These are phyloP conservation scores for Lagenidium giganteum DNA, from an alignment of 352 stramenopile species.

Conservation along the genomic window DNA sequence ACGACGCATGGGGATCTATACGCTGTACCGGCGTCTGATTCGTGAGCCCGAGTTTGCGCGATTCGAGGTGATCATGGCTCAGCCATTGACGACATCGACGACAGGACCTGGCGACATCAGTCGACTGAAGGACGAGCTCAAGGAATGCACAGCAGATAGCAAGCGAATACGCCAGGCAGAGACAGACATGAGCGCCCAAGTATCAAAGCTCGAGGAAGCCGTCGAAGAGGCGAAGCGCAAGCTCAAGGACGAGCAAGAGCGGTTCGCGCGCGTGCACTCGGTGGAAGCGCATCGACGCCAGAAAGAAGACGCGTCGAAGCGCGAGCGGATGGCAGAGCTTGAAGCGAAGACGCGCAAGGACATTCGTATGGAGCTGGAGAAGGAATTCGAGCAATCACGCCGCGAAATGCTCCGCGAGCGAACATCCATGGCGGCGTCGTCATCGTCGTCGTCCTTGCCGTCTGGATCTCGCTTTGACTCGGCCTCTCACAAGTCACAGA, in stretches of 20 bases:
- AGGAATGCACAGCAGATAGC: conserved; percentile 8
- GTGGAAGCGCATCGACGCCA: conserved; percentile 34
- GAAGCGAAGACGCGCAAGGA: conserved; percentile 37
- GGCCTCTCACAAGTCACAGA: too few species aligned
- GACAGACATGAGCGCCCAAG: conserved; percentile 12
- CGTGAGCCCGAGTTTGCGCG: conserved; percentile 17
- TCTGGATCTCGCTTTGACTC: too few species aligned
- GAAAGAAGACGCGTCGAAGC: conserved; percentile 41
- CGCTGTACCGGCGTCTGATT: conserved; percentile 26
- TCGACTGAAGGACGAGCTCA: conserved; percentile 12
- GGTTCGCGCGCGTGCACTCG: conserved; percentile 36
- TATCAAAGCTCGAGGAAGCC: conserved; percentile 24
- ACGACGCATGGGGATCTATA: conserved; percentile 19
- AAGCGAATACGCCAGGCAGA: conserved; percentile 29
- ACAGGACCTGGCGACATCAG: not conserved
- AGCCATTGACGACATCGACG: not conserved
- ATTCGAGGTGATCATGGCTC: not conserved
- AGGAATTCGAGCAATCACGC: conserved; percentile 44
- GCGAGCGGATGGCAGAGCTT: conserved; percentile 29
- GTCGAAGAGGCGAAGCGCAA: conserved; percentile 20
- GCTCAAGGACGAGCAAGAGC: conserved; percentile 31
- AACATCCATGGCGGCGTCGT: too few species aligned
- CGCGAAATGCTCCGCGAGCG: conserved; percentile 29
- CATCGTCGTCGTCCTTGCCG: too few species aligned
- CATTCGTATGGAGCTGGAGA: conserved; percentile 62